Evolutionary conservation across 345 rosid species (phyloP), one percentile per base, ranked within the genome.

Genomic region (Ceriops tagal): DNA sequence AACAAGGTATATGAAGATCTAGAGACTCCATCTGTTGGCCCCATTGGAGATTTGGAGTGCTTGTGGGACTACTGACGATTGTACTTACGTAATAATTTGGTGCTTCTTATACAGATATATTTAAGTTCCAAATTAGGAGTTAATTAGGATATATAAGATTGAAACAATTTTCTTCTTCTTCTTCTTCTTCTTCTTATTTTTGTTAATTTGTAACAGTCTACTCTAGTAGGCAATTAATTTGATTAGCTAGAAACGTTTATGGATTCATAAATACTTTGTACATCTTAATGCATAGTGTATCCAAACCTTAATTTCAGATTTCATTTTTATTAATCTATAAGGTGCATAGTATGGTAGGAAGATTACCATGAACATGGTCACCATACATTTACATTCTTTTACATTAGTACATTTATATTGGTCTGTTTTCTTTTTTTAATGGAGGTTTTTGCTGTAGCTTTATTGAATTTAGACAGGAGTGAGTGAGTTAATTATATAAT

Each of bases 31-130:
- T 66, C 71, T 18, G 61, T 28, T 56, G 69, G 68, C 19, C 46
- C 74, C 55, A 74, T 84, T 6, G 74, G 73, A 32, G 87, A 83
- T 61, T 65, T 84, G 57, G 87, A 78, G 1, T 31, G 55, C 65
- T 60, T 81, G 6, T 80, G 82, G 84, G 79, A 81, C 28, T 83
- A 79, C 65, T 82, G 75, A 66, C 13, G 53, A 51, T 27, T 8
- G 47, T 26, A 56, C 27, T 8, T 1, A 30, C 5, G 4, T 4
- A 6, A 52, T 1, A 47, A 43, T 27, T 26, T 18, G 53, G 15
- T 47, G 7, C 30, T 65, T 28, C 47, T 67, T 32, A 3, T 64
- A 27, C 13, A 28, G 34, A 51, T 21, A 65, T 80, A 43, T 53
- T 35, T 22, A 46, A 68, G 3, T 72, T 62, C 30, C n/a, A 65